Conservation (phyloP, 306 rosid genomes). For the Sicyos edulis region DNA sequence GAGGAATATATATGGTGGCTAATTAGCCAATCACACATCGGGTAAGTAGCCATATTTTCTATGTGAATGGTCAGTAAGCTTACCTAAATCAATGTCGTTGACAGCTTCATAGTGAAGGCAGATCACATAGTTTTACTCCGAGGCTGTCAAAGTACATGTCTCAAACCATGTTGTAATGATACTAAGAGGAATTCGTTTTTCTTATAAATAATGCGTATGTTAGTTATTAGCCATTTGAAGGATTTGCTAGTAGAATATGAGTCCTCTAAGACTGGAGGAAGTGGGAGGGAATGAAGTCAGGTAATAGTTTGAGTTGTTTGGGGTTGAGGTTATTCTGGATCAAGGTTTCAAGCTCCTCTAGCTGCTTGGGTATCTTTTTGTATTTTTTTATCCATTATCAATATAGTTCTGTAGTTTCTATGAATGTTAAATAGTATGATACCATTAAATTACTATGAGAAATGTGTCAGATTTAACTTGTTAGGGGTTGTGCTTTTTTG, state of each 20-base stretch:
- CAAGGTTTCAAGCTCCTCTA: not conserved
- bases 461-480: not conserved
- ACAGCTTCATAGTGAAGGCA: constrained; percentile 31
- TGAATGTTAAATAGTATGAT: constrained; percentile 1
- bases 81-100: constrained; percentile 45
- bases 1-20: constrained; percentile 37
- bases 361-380: not conserved
- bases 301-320: not conserved
- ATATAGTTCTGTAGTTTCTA: not conserved
- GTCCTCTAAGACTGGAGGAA: not conserved
- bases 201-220: not conserved
- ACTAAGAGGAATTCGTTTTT: not conserved
- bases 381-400: constrained; percentile 1
- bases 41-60: constrained; percentile 36
- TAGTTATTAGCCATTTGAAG: not conserved
- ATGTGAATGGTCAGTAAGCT: constrained; percentile 93
- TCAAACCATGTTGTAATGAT: not conserved
- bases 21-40: constrained; percentile 78
- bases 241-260: not conserved
- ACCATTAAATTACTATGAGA: not conserved
- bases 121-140: constrained; percentile 27
- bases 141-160: constrained; percentile 36
- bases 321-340: not conserved
- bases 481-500: not conserved
- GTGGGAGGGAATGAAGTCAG: not conserved